Evolutionary conservation across 2,329 filamentous ascomycete genomes (phyloP).

Genomic region (Fusarium metavorans): DNA sequence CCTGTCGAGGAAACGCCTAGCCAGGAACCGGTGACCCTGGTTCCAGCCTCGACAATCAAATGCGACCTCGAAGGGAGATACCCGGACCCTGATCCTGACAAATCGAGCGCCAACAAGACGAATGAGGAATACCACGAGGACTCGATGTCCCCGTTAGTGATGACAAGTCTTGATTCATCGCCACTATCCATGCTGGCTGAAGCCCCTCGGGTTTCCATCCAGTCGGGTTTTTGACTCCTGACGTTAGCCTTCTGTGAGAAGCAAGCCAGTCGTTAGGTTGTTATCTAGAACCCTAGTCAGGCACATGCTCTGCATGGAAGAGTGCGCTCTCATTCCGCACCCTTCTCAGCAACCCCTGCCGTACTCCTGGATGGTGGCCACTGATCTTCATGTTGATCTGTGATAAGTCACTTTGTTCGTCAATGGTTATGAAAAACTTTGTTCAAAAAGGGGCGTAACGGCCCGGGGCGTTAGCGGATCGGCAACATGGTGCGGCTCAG

Average conservation of each 20-base stretch:
- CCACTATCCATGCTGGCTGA: background rate
- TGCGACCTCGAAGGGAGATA: background rate
- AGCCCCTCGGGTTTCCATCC: background rate
- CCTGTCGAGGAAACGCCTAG: background rate
- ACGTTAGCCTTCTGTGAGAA: conserved; percentile 6
- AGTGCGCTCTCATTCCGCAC: background rate
- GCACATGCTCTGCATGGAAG: conserved; percentile 4
- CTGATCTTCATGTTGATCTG: background rate
- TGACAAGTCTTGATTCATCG: background rate
- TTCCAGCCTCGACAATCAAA: background rate
- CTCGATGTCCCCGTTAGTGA: background rate
- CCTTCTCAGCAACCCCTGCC: background rate
- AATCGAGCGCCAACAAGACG: background rate
- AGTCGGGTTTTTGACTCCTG: background rate
- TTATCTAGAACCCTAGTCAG: conserved; percentile 1
- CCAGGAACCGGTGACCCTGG: background rate
- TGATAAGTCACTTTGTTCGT: background rate
- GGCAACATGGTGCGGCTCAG: background rate
- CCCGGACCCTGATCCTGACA: background rate
- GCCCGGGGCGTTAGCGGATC: background rate
- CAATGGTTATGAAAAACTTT: background rate
- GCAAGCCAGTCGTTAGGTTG: background rate
- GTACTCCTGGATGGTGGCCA: background rate
- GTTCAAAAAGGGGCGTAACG: background rate
- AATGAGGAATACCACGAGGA: background rate